Percentiles rank a stretch among this genome's conserved stretches.
phyloP scores from a whole-genome alignment of 805 yeast genomes.

The Lachancea fermentati region DNA sequence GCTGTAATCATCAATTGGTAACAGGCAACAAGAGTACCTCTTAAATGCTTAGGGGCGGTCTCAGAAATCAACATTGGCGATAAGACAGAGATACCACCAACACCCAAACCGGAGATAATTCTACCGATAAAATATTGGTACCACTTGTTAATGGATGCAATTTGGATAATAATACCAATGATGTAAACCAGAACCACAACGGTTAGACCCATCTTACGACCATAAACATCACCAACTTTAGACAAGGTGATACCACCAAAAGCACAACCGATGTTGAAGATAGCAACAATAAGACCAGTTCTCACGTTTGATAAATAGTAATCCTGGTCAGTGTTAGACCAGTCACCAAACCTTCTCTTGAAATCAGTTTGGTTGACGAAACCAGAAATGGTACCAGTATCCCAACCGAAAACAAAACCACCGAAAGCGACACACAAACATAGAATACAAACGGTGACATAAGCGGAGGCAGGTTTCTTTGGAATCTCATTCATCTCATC shows the following conservation, averaged over 20 bases:
- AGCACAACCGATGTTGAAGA: conserved; percentile 72
- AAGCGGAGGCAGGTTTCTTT: conserved; percentile 34
- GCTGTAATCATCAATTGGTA: conserved; percentile 66
- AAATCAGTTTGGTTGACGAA: conserved; percentile 56
- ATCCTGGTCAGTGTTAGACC: conserved; percentile 35
- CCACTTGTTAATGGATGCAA: conserved; percentile 51
- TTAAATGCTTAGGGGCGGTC: conserved; percentile 60
- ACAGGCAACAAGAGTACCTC: conserved; percentile 67
- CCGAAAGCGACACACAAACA: conserved; percentile 52
- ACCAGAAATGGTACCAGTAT: conserved; percentile 76
- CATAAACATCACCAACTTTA: conserved; percentile 54
- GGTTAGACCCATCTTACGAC: conserved; percentile 62
- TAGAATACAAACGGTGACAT: conserved; percentile 29
- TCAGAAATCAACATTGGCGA: conserved; percentile 72
- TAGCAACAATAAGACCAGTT: conserved; percentile 51
- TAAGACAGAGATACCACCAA: conserved; percentile 71
- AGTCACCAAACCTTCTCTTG: conserved; percentile 50
- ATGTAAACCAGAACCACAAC: conserved; percentile 57
- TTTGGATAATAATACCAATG: conserved; percentile 63
- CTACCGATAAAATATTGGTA: conserved; percentile 68
- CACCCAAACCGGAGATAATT: conserved; percentile 64
- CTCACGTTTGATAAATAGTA: conserved; percentile 46
- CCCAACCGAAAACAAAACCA: conserved; percentile 74
- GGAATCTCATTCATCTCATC: conserved; percentile 20
- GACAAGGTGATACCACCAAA: conserved; percentile 58